phyloP scores from a whole-genome alignment of 2,329 filamentous ascomycete genomes.

The Furcasterigmium furcatum region DNA sequence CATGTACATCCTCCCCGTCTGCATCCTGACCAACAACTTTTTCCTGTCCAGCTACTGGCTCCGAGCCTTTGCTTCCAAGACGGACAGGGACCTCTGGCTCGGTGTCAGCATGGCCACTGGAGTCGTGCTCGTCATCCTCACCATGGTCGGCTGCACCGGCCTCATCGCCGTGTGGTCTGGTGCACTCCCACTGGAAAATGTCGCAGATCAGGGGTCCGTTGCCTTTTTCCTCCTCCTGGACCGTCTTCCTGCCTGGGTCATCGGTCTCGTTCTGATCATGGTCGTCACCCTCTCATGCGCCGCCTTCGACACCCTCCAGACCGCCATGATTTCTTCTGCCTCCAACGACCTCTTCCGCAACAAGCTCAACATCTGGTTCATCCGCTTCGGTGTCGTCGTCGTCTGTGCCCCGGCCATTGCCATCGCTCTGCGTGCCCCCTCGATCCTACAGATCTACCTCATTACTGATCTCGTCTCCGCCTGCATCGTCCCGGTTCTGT shows the following conservation, averaged over 20 bases:
- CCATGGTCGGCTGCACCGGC: slow-evolving; percentile 69
- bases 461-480: slow-evolving; percentile 79
- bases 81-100: slow-evolving; percentile 74
- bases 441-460: slow-evolving; percentile 77
- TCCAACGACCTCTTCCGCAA: slow-evolving; percentile 86
- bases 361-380: slow-evolving; percentile 70
- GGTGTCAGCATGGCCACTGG: slow-evolving; percentile 67
- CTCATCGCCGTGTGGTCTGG: slow-evolving; percentile 78
- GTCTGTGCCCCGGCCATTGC: slow-evolving; percentile 73
- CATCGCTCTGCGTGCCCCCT: slow-evolving; percentile 70
- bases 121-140: slow-evolving; percentile 65
- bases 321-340: slow-evolving; percentile 79
- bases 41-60: slow-evolving; percentile 85
- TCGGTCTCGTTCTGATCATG: slow-evolving; percentile 80
- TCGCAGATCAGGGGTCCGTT: slow-evolving; percentile 57
- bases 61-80: slow-evolving; percentile 76
- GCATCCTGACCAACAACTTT: slow-evolving; percentile 81
- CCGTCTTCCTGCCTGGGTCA: slow-evolving; percentile 74
- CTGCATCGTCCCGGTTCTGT: slow-evolving; percentile 69
- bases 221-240: slow-evolving; percentile 75
- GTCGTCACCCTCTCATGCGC: slow-evolving; percentile 72
- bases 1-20: slow-evolving; percentile 78
- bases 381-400: slow-evolving; percentile 66
- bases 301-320: slow-evolving; percentile 77
- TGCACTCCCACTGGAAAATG: slow-evolving; percentile 61